Base-by-base conservation (phyloP, 2,329 filamentous ascomycete genomes). In the Aspergillus sp. region DNA sequence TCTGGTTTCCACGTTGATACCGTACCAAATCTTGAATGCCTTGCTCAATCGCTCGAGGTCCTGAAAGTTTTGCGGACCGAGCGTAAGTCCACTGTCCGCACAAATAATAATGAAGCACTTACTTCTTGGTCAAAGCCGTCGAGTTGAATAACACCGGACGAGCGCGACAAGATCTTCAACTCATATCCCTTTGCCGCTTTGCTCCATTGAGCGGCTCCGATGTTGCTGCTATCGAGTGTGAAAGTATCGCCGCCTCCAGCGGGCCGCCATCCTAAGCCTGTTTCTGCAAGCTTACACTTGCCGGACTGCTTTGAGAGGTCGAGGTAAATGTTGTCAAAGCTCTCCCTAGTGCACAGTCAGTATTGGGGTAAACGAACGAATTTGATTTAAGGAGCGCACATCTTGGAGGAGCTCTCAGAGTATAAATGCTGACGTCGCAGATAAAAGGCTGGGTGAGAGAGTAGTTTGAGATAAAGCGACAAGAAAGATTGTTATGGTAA, bases 21-120 rank as follows among this genome's bases (percentile, higher is more conserved):
- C 95, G 78, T 98, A 99, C 91, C 93, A 98, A 70, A 93, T 90
- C 80, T 97, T 98, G 84, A 99, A 97, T 66, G 95, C 86, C 75
- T 96, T 97, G 77, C 82, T 84, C 14, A 97, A 81, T 55, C 95
- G 90, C 65, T 99, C 95, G 66, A 91, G 90, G 75, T 99, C 93
- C 83, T 91, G 69, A 31, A 19, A n/a, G 44, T n/a, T 46, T 49
- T 31, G 15, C 39, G 39, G 19, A 14, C 39, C 3, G 27, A 37
- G 17, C 6, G 31, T 57, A 39, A 57, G 55, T 35, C 33, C 35
- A 49, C 19, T 17, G 31, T 40, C n/a, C 31, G n/a, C 39, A 23
- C 23, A 3, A 50, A 41, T 15, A 21, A 3, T 3, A 39, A 14
- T 7, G 6, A 40, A 21, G 6, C 6, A 43, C 75, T 62, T 66